Evolutionary conservation across 371 early-diverging fungal genomes (phyloP).

Genomic region (Mucor lusitanicus): DNA sequence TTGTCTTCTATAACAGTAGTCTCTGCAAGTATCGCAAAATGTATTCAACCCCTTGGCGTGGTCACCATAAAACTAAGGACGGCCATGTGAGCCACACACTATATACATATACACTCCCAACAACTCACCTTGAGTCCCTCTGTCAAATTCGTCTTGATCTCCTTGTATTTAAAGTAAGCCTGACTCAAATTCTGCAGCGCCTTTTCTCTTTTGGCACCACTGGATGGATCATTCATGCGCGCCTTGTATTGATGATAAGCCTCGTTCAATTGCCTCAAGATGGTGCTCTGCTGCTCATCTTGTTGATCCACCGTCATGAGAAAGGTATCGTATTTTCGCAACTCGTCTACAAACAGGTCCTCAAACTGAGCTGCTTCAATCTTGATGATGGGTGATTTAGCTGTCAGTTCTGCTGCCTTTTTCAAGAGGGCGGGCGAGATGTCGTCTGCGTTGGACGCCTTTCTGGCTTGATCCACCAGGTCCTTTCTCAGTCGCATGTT

Average conservation of each 20-base stretch:
- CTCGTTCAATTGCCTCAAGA: slow-evolving; percentile 61
- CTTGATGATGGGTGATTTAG: slow-evolving; percentile 65
- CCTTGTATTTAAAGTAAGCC: slow-evolving; percentile 67
- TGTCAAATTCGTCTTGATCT: slow-evolving; percentile 63
- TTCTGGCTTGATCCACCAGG: slow-evolving; percentile 32
- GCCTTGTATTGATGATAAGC: slow-evolving; percentile 67
- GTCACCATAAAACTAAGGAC: slow-evolving; percentile 66
- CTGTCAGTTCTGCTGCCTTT: slow-evolving; percentile 50
- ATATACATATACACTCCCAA: too few species aligned
- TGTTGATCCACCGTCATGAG: slow-evolving; percentile 61
- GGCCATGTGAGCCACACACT: too few species aligned
- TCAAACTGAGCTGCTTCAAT: slow-evolving; percentile 85
- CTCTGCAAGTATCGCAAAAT: slow-evolving; percentile 63
- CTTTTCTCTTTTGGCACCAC: slow-evolving; percentile 61
- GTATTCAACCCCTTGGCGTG: slow-evolving; percentile 61
- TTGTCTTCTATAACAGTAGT: slow-evolving; percentile 69
- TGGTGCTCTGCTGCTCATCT: slow-evolving; percentile 58
- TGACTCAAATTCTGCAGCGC: slow-evolving; percentile 71
- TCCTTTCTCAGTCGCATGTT: slow-evolving; percentile 30
- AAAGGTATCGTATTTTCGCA: slow-evolving; percentile 71
- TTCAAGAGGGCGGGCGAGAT: slow-evolving; percentile 56
- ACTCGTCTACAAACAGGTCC: slow-evolving; percentile 67
- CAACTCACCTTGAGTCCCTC: slow-evolving; percentile 62
- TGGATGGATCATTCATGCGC: slow-evolving; percentile 49
- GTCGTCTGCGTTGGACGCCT: slow-evolving; percentile 69